These are phyloP conservation scores for Rhizophagus clarus DNA, from an alignment of 192 early-diverging fungal species.

Conservation along the genomic window DNA sequence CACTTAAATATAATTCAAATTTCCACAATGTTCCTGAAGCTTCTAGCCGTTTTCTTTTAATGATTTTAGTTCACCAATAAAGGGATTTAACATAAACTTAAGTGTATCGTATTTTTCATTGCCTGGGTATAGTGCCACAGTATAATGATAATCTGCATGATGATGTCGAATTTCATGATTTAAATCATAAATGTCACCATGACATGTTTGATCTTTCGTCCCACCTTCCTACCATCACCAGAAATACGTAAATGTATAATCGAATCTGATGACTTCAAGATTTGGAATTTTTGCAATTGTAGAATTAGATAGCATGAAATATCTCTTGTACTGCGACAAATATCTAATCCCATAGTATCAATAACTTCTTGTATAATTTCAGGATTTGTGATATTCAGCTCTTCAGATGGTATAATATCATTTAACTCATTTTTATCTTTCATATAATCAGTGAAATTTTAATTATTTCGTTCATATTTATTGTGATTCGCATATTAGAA, in stretches of 20 bases:
- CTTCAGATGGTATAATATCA: neutral
- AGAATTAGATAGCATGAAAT: neutral
- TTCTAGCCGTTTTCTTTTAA: neutral
- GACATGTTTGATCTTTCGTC: slow-evolving; percentile 1
- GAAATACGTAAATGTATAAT: neutral
- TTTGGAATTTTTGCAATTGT: neutral
- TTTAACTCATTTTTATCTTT: neutral
- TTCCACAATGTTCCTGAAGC: neutral
- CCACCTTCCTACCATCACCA: neutral
- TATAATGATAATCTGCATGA: slow-evolving; percentile 15
- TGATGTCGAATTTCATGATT: neutral
- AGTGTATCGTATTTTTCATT: neutral
- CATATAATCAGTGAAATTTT: neutral
- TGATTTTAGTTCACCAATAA: neutral
- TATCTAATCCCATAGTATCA: neutral
- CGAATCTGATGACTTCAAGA: slow-evolving; percentile 6
- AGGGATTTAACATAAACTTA: neutral
- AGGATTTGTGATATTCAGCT: neutral
- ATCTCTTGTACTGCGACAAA: neutral
- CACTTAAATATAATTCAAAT: too few relatives aligned
- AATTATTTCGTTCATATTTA: slow-evolving; percentile 1
- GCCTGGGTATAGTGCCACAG: neutral
- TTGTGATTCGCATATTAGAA: neutral
- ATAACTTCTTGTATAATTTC: slow-evolving; percentile 8
- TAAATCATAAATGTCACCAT: slow-evolving; percentile 18